These are phyloP conservation scores for Kondoa subrosea DNA, from an alignment of 768 basidiomycete genomes.

Conservation along the genomic window DNA sequence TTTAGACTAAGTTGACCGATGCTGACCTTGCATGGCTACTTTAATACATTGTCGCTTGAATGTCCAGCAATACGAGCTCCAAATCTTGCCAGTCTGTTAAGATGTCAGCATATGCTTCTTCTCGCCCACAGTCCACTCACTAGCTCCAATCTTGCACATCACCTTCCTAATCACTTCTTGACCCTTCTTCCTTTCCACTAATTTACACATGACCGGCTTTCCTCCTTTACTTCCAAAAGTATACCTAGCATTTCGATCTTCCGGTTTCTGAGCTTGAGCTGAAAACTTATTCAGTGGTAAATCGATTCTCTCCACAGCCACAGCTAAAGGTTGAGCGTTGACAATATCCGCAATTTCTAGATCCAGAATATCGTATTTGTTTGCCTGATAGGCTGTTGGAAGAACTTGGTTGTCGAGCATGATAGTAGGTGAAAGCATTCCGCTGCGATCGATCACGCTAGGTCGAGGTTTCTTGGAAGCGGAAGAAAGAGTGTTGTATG, in stretches of 20 bases:
- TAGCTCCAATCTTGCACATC: constrained; percentile 5
- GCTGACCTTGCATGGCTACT: too few species aligned
- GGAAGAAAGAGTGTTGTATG: constrained; percentile 13
- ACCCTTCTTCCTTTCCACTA: constrained; percentile 7
- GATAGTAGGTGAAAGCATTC: constrained; percentile 5
- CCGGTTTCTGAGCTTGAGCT: constrained; percentile 11
- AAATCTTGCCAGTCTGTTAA: constrained; percentile 17
- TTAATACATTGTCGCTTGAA: constrained; percentile 15
- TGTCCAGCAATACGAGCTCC: constrained; percentile 12
- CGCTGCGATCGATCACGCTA: background rate
- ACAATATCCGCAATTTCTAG: constrained; percentile 55
- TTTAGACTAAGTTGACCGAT: too few species aligned
- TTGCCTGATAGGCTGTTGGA: constrained; percentile 29
- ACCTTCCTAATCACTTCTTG: constrained; percentile 8
- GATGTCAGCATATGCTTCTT: too few species aligned
- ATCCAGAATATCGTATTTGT: constrained; percentile 63
- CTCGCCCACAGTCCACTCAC: background rate
- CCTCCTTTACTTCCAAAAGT: constrained; percentile 3
- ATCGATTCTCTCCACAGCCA: constrained; percentile 58
- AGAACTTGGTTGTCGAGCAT: background rate
- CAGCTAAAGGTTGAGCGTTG: constrained; percentile 53
- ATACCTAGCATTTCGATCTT: constrained; percentile 14
- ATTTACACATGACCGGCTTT: constrained; percentile 16
- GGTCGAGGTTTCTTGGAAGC: constrained; percentile 9
- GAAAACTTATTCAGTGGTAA: constrained; percentile 42